A percentile compares a stretch with the other conserved stretches of the same genome.
Evolutionary conservation across 208 protist species (phyloP).

Genomic region (Entamoeba histolytica): DNA sequence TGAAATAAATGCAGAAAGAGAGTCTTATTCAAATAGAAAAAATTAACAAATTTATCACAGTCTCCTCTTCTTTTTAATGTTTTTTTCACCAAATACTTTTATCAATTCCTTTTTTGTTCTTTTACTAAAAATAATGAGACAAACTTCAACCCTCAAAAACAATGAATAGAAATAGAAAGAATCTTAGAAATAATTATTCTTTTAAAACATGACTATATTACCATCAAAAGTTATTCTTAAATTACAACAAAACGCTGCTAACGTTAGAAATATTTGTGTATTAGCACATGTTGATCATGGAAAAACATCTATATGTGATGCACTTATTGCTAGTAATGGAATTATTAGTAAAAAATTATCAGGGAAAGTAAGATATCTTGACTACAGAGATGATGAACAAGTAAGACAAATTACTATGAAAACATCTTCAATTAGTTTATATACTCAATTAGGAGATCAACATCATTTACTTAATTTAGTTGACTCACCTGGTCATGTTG

Average conservation of each 20-base stretch:
- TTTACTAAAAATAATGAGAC: too few relatives aligned
- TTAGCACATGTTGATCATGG: conserved; percentile 25
- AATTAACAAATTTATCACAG: too few relatives aligned
- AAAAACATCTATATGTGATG: conserved; percentile 18
- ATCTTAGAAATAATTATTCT: too few relatives aligned
- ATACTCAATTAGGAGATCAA: background rate
- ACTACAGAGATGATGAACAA: conserved; percentile 13
- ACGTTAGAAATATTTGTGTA: conserved; percentile 14
- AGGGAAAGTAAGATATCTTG: conserved; percentile 7
- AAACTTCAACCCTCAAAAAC: too few relatives aligned
- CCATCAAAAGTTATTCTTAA: background rate
- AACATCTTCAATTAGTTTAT: background rate
- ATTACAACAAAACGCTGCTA: background rate
- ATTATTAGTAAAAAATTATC: conserved; percentile 9
- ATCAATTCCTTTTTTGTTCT: too few relatives aligned
- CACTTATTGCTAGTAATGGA: conserved; percentile 2
- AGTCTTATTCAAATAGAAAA: too few relatives aligned
- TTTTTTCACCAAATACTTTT: too few relatives aligned
- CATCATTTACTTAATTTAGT: conserved; percentile 1
- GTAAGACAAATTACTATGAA: conserved; percentile 20
- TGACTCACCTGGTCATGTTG: conserved; percentile 22
- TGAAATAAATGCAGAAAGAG: too few relatives aligned
- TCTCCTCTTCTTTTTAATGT: too few relatives aligned
- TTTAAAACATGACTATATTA: background rate
- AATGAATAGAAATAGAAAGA: too few relatives aligned